Conservation (phyloP, 208 protist species). For the Trypanosoma caninum region DNA sequence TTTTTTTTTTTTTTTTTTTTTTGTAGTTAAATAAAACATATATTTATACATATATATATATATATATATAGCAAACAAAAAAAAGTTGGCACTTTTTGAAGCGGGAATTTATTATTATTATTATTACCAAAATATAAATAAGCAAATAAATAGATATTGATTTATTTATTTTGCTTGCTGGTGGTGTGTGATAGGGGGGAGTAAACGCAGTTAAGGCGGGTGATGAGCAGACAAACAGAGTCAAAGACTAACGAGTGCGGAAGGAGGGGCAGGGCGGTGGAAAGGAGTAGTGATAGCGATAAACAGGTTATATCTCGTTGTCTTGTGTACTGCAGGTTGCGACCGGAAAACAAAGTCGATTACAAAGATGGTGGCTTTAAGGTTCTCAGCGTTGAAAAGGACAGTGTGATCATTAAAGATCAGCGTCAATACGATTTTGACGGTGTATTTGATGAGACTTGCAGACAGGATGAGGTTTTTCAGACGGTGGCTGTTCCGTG, state of each 20-base stretch:
- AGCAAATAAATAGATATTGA: no score
- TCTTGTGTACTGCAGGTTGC: conserved; percentile 78
- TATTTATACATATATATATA: conserved; percentile 4
- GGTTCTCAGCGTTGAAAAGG: conserved; percentile 51
- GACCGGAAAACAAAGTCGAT: conserved; percentile 65
- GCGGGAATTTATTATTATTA: no score
- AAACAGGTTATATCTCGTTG: conserved; percentile 43
- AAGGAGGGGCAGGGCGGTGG: no score
- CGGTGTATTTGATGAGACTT: conserved; percentile 63
- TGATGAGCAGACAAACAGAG: neutral
- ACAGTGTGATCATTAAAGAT: conserved; percentile 67
- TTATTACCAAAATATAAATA: no score
- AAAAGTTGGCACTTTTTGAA: no score
- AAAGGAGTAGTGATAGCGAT: no score
- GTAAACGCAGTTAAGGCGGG: neutral
- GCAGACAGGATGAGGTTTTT: conserved; percentile 78
- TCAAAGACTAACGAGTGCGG: neutral
- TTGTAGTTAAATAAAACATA: neutral
- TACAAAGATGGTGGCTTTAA: conserved; percentile 58
- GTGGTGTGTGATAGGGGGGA: neutral
- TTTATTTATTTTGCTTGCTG: no score
- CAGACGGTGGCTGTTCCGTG: conserved; percentile 71
- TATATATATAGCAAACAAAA: neutral
- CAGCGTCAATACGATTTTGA: conserved; percentile 85
- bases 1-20: conserved; percentile 16